Base-by-base conservation (phyloP, 371 early-diverging fungal genomes). In the Chytridium lagenaria region DNA sequence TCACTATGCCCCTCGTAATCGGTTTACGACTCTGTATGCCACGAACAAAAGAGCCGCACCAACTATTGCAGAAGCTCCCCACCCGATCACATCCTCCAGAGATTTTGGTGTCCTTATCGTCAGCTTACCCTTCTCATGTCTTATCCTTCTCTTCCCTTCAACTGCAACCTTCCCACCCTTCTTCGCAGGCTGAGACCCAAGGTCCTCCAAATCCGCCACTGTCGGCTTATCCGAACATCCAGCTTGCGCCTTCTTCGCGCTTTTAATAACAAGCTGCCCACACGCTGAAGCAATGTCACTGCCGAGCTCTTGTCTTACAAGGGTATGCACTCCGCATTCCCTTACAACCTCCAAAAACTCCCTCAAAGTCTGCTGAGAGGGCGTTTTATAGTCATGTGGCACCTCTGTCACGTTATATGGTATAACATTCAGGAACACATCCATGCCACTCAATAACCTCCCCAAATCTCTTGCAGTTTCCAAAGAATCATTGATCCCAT, bases 391-490 rank as follows among this genome's bases (percentile, higher is more conserved):
- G 65, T 78, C 82, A 66, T 78, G 72, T 7, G 79, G 78, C 1
- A 83, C 86, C 7, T 74, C 63, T 1, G 84, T 84, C 37, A 78
- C 78, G 72, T 86, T 86, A 70, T 86, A 86, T 10, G 86, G 86
- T 40, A 86, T 84, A n/a, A 86, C 78, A 69, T 86, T 86, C 51
- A 84, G 70, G 34, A 86, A 63, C 22, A 84, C 80, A 38, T 80
- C 78, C 50, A 71, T 71, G 36, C 69, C 74, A n/a, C 73, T 49
- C 61, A 86, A 69, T 0, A 86, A 77, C 38, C 67, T 36, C 3
- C 84, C 86, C 3, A 84, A 76, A 39, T 81, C 67, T 67, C 79
- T 76, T 15, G 86, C 86, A 26, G 75, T 73, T 50, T 71, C 73
- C 1, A 15, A 37, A 2, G 80, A 69, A 67, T 80, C 80, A 76